These are phyloP conservation scores for Aspergillus ellipticus DNA, from an alignment of 495 filamentous ascomycete genomes.

Conservation along the genomic window DNA sequence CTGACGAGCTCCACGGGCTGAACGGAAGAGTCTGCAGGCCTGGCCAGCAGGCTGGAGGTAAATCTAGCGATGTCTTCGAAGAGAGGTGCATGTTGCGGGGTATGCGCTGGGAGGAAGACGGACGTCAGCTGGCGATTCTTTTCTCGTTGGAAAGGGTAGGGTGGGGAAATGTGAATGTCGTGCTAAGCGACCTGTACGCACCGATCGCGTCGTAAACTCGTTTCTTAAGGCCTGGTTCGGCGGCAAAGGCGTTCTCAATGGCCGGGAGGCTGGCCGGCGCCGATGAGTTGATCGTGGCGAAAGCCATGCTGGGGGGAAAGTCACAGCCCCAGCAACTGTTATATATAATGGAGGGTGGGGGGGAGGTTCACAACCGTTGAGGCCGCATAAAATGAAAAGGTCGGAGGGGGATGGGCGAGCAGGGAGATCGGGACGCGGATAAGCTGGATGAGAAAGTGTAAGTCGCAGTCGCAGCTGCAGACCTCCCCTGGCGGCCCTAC, in stretches of 20 bases:
- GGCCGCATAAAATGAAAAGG: not conserved
- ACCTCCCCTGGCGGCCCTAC: constrained; percentile 8
- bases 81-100: constrained; percentile 38
- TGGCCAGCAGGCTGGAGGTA: constrained; percentile 42
- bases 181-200: constrained; percentile 19
- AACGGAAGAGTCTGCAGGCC: constrained; percentile 26
- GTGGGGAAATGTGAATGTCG: not conserved
- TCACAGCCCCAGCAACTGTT: constrained; percentile 1
- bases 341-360: constrained; percentile 10
- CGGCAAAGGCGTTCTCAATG: constrained; percentile 46
- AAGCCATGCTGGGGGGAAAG: constrained; percentile 32
- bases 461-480: not conserved
- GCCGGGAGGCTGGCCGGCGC: constrained; percentile 21
- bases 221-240: constrained; percentile 41
- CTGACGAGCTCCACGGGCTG: constrained; percentile 16
- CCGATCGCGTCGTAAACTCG: constrained; percentile 50
- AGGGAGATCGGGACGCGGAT: constrained; percentile 2
- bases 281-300: constrained; percentile 42
- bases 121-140: constrained; percentile 1
- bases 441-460: not conserved
- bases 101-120: constrained; percentile 24
- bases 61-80: constrained; percentile 50
- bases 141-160: not conserved
- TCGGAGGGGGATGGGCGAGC: not conserved
- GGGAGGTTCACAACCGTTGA: not conserved